phyloP scores from a whole-genome alignment of 2,329 filamentous ascomycete species.

The Colletotrichum truncatum region DNA sequence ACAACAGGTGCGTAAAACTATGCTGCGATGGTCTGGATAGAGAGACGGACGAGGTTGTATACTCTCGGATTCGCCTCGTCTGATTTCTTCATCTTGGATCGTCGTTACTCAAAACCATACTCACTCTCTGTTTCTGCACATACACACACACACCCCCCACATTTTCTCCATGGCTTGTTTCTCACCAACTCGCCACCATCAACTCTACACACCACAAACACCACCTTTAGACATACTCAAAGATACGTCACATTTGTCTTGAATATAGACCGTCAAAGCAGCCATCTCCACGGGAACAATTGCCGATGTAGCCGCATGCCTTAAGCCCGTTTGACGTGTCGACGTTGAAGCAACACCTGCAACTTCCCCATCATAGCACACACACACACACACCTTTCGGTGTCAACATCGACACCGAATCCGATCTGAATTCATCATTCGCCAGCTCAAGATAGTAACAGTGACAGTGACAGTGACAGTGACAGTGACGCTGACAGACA shows the following conservation, averaged over 20 bases:
- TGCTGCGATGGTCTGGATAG: no score
- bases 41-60: background rate
- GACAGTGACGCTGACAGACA: no score
- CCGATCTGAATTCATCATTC: background rate
- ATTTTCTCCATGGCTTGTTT: background rate
- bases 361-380: constrained; percentile 8
- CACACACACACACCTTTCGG: background rate
- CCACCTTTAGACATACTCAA: no score
- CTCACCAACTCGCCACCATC: background rate
- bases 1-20: background rate
- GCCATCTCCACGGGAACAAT: background rate
- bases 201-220: background rate
- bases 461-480: no score
- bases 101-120: background rate
- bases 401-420: background rate
- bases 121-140: background rate
- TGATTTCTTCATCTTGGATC: background rate
- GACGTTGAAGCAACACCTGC: constrained; percentile 1
- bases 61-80: background rate
- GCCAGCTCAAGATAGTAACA: background rate
- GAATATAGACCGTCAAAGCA: background rate
- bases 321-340: background rate
- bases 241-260: background rate
- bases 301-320: background rate
- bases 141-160: background rate